Evolutionary conservation across 257 asterid genomes (phyloP), one percentile per base, ranked within the genome.

Genomic region (Nicotiana tomentosiformis): DNA sequence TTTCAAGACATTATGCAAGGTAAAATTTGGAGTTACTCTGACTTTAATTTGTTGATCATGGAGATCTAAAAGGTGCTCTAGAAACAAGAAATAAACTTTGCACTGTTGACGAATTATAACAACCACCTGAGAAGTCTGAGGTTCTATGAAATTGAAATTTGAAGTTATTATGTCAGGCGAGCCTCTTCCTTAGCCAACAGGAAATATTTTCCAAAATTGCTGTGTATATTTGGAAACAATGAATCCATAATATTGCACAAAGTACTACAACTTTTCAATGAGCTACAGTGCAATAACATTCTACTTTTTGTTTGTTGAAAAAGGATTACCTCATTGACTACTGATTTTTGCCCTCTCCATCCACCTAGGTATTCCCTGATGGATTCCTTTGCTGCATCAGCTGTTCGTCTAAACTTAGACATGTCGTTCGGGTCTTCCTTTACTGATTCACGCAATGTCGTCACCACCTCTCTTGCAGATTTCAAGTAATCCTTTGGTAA

Each of bases 311-410:
- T 17, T 79, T 64, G 64, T 80, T 49, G 46, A 30, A 11, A 18
- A 10, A 32, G 62, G 78, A 66, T 83, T 88, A 92, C 99, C 97
- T 96, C 98, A 29, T 89, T 88, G 66, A 84, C 91, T 7, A 93
- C 94, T 5, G 87, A 78, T 85, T 89, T 92, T 74, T 94, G 91
- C 49, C 98, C 98, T 77, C 90, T 93, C 97, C 99, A 94, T 37
- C 89, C 87, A 81, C 85, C 90, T 81, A 96, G 79, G 82, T 91
- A 96, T 23, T 88, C 97, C 79, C 97, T 82, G 69, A 96, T 96
- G 0, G 99, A 93, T 69, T 91, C 97, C 86, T 92, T 96, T 7
- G 99, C 99, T 2, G 98, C 91, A 85, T 96, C 99, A 39, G 99
- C 98, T 2, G 91, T 93, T 60, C 99, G 86, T 37, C 99, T 90